phyloP scores from a whole-genome alignment of 2,329 filamentous ascomycete genomes.

The Didymellaceae sp. region DNA sequence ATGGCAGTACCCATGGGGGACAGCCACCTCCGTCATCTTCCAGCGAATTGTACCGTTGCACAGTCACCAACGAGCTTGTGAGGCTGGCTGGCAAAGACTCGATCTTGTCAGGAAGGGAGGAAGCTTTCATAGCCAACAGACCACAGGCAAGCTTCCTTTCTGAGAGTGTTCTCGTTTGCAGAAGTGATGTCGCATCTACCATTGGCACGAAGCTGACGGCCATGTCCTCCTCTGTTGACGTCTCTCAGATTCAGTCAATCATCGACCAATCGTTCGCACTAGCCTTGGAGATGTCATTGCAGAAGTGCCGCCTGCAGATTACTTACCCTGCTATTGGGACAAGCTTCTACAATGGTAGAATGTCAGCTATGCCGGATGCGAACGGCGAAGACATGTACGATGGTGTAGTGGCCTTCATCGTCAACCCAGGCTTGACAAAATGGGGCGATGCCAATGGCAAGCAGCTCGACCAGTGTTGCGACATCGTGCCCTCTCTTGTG shows the following conservation, averaged over 20 bases:
- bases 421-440: slow-evolving; percentile 31
- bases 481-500: slow-evolving; percentile 19
- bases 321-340: slow-evolving; percentile 22
- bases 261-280: slow-evolving; percentile 25
- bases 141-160: too few relatives aligned
- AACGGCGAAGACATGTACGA: slow-evolving; percentile 18
- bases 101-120: too few relatives aligned
- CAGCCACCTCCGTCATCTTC: too few relatives aligned
- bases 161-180: too few relatives aligned
- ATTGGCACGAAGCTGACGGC: background rate
- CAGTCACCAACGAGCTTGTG: too few relatives aligned
- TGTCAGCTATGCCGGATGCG: slow-evolving; percentile 6
- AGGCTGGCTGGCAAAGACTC: too few relatives aligned
- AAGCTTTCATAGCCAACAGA: too few relatives aligned
- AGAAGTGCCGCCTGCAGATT: slow-evolving; percentile 27
- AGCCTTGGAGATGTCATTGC: slow-evolving; percentile 22
- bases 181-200: background rate
- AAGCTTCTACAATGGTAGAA: background rate
- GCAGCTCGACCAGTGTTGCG: slow-evolving; percentile 23
- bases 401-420: slow-evolving; percentile 21
- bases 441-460: slow-evolving; percentile 35
- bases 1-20: too few relatives aligned
- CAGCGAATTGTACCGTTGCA: too few relatives aligned
- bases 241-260: background rate
- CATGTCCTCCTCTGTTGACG: background rate